These are phyloP conservation scores for Penicillium griseofulvum DNA, from an alignment of 2,329 filamentous ascomycete genomes.

Conservation along the genomic window DNA sequence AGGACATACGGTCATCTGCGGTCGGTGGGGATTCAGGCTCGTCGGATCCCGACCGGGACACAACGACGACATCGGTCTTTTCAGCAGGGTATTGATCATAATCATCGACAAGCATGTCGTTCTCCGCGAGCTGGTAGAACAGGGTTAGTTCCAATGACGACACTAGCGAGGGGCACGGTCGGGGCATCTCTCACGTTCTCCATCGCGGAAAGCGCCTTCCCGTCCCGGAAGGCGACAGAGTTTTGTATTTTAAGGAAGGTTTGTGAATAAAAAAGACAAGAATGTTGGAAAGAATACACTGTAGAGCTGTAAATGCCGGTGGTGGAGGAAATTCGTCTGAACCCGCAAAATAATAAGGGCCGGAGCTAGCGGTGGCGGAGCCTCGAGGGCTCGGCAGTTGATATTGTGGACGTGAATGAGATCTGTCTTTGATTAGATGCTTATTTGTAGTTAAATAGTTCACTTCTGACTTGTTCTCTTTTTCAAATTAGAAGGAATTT, in stretches of 20 bases:
- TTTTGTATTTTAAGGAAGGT: constrained; percentile 18
- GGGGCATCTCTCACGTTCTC: constrained; percentile 42
- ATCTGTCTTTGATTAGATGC: neutral
- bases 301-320: constrained; percentile 2
- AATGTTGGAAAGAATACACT: constrained; percentile 8
- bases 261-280: constrained; percentile 4
- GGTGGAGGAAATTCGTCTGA: constrained; percentile 22
- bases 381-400: constrained; percentile 23
- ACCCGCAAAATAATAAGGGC: constrained; percentile 18
- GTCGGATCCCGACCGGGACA: constrained; percentile 58
- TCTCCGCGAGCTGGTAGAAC: constrained; percentile 51
- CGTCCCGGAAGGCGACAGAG: constrained; percentile 27
- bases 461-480: neutral
- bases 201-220: constrained; percentile 43
- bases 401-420: constrained; percentile 1
- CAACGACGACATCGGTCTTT: constrained; percentile 61
- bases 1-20: constrained; percentile 57
- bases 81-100: constrained; percentile 60
- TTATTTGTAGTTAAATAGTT: neutral
- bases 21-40: constrained; percentile 56
- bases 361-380: constrained; percentile 30
- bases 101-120: constrained; percentile 62
- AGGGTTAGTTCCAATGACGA: constrained; percentile 31
- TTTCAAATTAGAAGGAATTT: neutral
- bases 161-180: constrained; percentile 27